Percentiles rank a stretch among this genome's conserved stretches.
phyloP scores from a whole-genome alignment of 441 rosid genomes.

The Adansonia madagascariensis region DNA sequence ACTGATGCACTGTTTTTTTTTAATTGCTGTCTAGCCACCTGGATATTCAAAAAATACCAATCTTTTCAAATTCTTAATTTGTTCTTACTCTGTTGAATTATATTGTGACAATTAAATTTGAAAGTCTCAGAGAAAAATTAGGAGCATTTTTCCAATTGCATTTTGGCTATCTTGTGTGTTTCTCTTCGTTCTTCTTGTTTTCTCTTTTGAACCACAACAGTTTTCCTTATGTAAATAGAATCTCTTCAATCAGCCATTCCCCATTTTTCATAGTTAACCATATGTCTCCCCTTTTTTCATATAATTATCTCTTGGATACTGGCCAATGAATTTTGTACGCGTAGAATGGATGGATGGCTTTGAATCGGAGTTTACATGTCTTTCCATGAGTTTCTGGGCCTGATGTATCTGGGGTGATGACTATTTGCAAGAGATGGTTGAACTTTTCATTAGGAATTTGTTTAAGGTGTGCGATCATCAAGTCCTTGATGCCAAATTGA shows the following conservation, averaged over 20 bases:
- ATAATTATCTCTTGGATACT: slow-evolving; percentile 6
- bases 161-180: neutral
- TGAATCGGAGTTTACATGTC: slow-evolving; percentile 33
- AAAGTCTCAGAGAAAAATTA: neutral
- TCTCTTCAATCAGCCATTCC: neutral
- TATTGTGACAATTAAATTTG: neutral
- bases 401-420: slow-evolving; percentile 31
- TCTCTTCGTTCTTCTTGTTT: neutral
- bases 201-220: neutral
- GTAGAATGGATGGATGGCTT: slow-evolving; percentile 23
- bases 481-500: slow-evolving; percentile 35
- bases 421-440: slow-evolving; percentile 37
- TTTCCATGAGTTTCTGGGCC: slow-evolving; percentile 23
- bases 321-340: neutral
- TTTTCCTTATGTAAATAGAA: neutral
- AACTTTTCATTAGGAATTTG: slow-evolving; percentile 37
- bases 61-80: neutral
- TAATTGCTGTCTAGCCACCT: neutral
- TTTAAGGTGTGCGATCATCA: slow-evolving; percentile 35
- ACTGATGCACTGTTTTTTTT: too few species aligned
- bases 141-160: neutral
- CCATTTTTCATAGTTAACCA: neutral
- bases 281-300: neutral
- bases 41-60: neutral
- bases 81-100: neutral